Conservation (phyloP, 306 rosid genomes). For the Glycine latifolia region DNA sequence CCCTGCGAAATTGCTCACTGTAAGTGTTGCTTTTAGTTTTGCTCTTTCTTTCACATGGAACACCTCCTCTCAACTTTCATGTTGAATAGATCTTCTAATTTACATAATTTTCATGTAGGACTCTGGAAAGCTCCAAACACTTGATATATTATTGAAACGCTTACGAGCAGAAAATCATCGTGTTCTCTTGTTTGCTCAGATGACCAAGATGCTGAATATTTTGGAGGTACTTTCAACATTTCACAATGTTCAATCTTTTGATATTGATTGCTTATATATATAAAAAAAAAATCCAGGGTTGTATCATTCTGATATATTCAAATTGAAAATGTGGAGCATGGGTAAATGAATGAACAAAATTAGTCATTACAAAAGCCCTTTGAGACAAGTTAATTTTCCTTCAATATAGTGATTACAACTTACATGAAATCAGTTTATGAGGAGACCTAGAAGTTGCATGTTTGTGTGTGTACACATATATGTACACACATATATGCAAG, state of each 20-base stretch:
- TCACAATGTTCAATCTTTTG: conserved; percentile 38
- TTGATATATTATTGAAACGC: conserved; percentile 94
- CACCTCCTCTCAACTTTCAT: not conserved
- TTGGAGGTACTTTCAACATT: conserved; percentile 75
- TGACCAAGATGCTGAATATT: conserved; percentile 99
- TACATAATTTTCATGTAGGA: conserved; percentile 61
- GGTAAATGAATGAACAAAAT: conserved; percentile 15
- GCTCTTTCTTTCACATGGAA: conserved; percentile 21
- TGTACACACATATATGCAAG: not conserved
- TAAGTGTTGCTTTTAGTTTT: conserved; percentile 52
- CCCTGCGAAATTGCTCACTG: conserved; percentile 98
- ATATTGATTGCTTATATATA: conserved; percentile 13
- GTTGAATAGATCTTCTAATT: conserved; percentile 24
- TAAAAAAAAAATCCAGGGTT: not conserved
- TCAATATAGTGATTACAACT: conserved; percentile 22
- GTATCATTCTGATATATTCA: conserved; percentile 25
- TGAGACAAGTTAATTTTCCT: conserved; percentile 30
- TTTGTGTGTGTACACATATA: not conserved
- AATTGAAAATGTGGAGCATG: conserved; percentile 5
- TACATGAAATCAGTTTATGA: conserved; percentile 10
- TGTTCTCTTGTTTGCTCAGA: conserved; percentile 96
- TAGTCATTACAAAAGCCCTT: conserved; percentile 17
- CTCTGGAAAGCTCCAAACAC: conserved; percentile 99
- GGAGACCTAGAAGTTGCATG: conserved; percentile 10
- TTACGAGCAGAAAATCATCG: conserved; percentile 93